Evolutionary conservation across 495 filamentous ascomycete species (phyloP).

Genomic region (Tuber aestivum): DNA sequence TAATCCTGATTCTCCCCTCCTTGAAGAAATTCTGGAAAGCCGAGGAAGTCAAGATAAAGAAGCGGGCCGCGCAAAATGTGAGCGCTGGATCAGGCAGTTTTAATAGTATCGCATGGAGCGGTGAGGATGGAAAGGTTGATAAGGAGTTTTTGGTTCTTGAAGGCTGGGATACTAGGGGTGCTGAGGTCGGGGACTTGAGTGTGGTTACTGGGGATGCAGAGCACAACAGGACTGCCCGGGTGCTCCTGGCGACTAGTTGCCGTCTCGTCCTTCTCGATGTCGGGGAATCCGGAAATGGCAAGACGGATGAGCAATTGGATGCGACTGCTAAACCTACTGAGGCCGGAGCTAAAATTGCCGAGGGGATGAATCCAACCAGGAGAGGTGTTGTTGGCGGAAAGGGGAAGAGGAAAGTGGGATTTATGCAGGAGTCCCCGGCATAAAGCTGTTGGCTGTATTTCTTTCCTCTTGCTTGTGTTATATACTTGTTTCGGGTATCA

Average conservation of each 20-base stretch:
- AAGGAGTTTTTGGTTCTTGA: constrained; percentile 33
- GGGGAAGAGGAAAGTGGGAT: constrained; percentile 36
- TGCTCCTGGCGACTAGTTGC: constrained; percentile 15
- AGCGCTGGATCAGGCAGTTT: constrained; percentile 6
- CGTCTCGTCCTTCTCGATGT: constrained; percentile 26
- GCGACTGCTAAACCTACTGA: not conserved
- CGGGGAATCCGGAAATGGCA: constrained; percentile 4
- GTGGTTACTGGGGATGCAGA: constrained; percentile 9
- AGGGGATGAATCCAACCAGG: constrained; percentile 4
- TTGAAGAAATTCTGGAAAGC: constrained; percentile 26
- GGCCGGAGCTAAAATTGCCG: not conserved
- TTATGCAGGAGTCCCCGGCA: constrained; percentile 19
- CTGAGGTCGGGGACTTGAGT: constrained; percentile 21
- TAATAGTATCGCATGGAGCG: constrained; percentile 14
- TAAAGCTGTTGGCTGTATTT: not conserved
- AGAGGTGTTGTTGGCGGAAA: constrained; percentile 15
- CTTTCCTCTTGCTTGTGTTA: not conserved
- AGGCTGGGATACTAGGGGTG: constrained; percentile 25
- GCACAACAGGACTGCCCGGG: constrained; percentile 14
- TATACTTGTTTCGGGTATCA: not conserved
- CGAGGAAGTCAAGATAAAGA: constrained; percentile 27
- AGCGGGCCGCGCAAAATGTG: constrained; percentile 13
- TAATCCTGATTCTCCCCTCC: constrained; percentile 20
- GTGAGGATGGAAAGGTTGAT: constrained; percentile 30
- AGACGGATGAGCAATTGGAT: not conserved